Conservation (phyloP, 2,329 filamentous ascomycete species). For the Botryotinia narcissicola region DNA sequence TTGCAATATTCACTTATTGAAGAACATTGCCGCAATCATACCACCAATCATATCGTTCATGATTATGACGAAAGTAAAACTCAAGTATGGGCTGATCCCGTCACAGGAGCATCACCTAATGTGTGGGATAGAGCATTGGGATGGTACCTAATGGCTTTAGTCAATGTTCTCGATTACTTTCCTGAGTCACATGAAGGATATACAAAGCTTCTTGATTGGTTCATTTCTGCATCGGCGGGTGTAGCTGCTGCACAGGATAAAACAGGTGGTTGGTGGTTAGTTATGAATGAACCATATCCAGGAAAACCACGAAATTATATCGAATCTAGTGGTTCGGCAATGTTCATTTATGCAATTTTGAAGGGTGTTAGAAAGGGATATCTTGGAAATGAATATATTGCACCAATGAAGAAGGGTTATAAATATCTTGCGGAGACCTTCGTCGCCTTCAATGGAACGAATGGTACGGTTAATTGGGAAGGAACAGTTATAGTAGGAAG, state of each 20-base stretch:
- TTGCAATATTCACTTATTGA: conserved; percentile 34
- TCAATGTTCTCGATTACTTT: conserved; percentile 40
- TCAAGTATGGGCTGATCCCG: conserved; percentile 40
- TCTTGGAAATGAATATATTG: conserved; percentile 20
- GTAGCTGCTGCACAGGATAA: conserved; percentile 11
- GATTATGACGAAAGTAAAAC: conserved; percentile 41
- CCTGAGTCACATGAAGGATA: conserved; percentile 25
- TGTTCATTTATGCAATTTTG: conserved; percentile 15
- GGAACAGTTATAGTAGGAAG: conserved; percentile 31
- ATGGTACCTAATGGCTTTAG: conserved; percentile 42
- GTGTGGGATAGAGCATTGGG: conserved; percentile 42
- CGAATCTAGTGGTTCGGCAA: conserved; percentile 6
- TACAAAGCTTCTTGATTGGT: not conserved
- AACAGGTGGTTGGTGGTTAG: conserved; percentile 15
- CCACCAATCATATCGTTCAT: conserved; percentile 38
- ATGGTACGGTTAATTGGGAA: conserved; percentile 29
- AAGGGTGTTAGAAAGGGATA: conserved; percentile 15
- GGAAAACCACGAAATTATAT: conserved; percentile 16
- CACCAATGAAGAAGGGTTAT: conserved; percentile 28
- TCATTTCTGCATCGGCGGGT: conserved; percentile 5
- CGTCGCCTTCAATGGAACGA: conserved; percentile 19
- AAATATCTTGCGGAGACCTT: conserved; percentile 28
- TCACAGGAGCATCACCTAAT: conserved; percentile 41
- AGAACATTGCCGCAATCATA: conserved; percentile 28
- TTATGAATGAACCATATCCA: conserved; percentile 17